phyloP scores from a whole-genome alignment of 2,329 filamentous ascomycete species.

The Phialophora macrospora region DNA sequence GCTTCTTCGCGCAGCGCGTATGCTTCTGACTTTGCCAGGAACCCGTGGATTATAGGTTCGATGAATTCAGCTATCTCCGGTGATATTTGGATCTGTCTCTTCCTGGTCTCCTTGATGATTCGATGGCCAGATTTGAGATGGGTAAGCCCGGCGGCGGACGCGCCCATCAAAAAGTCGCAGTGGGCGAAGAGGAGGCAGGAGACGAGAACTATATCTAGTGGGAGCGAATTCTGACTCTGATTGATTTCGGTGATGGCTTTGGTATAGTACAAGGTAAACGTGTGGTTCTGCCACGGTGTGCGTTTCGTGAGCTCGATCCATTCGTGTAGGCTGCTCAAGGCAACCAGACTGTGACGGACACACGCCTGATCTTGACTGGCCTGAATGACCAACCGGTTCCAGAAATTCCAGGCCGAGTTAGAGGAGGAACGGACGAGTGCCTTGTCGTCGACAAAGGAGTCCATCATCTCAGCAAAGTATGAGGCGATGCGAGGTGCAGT shows the following conservation, averaged over 20 bases:
- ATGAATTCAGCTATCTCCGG: conserved; percentile 24
- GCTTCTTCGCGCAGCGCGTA: conserved; percentile 24
- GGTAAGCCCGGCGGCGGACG: conserved; percentile 27
- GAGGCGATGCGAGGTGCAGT: conserved; percentile 28
- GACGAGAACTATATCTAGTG: conserved; percentile 31
- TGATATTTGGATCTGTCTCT: conserved; percentile 19
- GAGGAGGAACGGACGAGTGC: conserved; percentile 18
- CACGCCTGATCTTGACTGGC: conserved; percentile 24
- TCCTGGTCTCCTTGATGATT: conserved; percentile 30
- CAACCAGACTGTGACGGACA: conserved; percentile 28
- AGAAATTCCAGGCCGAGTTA: conserved; percentile 24
- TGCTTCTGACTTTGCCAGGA: conserved; percentile 27
- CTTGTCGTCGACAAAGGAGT: conserved; percentile 31
- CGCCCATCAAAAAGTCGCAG: conserved; percentile 32
- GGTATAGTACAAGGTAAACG: conserved; percentile 30
- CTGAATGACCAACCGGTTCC: conserved; percentile 28
- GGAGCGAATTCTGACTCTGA: conserved; percentile 22
- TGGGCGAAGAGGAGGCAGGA: conserved; percentile 31
- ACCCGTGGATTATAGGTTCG: conserved; percentile 29
- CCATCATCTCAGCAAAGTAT: conserved; percentile 33
- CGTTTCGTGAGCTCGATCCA: conserved; percentile 32
- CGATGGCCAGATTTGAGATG: conserved; percentile 29
- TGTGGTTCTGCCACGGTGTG: conserved; percentile 29
- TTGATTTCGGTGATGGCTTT: conserved; percentile 33
- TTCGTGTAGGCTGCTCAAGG: conserved; percentile 31